Evolutionary conservation across 2,329 filamentous ascomycete genomes (phyloP), one percentile per base, ranked within the genome.

Genomic region (Dactylellina haptotyla): DNA sequence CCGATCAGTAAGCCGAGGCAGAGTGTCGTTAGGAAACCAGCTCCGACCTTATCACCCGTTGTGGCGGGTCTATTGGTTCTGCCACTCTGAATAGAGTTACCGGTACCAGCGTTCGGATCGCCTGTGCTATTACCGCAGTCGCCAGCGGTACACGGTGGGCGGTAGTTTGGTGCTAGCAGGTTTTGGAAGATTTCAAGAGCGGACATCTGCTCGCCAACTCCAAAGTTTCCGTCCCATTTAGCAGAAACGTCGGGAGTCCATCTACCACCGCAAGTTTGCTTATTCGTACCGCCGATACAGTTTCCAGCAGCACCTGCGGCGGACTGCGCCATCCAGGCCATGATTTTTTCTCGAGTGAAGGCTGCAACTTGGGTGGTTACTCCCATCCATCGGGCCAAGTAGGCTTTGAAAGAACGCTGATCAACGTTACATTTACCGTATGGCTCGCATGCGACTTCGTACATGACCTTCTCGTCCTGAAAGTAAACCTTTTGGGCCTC

Each of bases 401-500:
- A 88, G 39, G 89, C 89, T 80, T 91, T 91, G 85, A 90, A 93
- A 1, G 87, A 87, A 71, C 87, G 81, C 83, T 92, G 90, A 77
- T 94, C 91, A 51, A 86, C 84, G 67, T 88, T 88, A 82, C 91
- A 94, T 18, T 82, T 84, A 20, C 80, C 79, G 1, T 78, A 81
- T 1, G 84, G 81, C 76, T 92, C 90, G 81, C 91, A 94, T 10
- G 87, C 83, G 1, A 86, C 81, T 80, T 94, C 91, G 64, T 82
- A 87, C 76, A 90, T 87, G 76, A 89, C 83, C 43, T 84, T 84
- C 12, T 86, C 80, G 43, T 72, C 53, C 54, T 41, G 25, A 30
- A 72, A 72, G 18, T 72, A 72, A 20, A 72, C 46, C 20, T 28
- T 43, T 48, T 72, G 67, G 3, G 67, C 43, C 14, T 72, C 67